Conservation (phyloP, 768 basidiomycete genomes). For the Paxillus involutus region DNA sequence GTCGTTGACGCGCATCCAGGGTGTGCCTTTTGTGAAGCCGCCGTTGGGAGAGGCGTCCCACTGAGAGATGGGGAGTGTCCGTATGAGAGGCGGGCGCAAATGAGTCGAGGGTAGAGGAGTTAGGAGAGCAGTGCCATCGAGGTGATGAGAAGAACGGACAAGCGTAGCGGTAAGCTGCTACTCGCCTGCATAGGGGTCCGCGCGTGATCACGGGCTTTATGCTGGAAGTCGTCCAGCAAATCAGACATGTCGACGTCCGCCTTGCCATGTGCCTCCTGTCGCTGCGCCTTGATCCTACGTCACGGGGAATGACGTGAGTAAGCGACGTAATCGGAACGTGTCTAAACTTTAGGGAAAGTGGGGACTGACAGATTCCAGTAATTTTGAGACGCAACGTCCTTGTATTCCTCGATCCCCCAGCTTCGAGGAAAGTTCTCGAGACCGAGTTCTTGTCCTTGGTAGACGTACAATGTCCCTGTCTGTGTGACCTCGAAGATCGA, state of each 20-base stretch:
- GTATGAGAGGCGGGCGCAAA: neutral
- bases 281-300: slow-evolving; percentile 39
- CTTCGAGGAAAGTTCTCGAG: slow-evolving; percentile 58
- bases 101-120: neutral
- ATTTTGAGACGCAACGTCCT: slow-evolving; percentile 63
- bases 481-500: slow-evolving; percentile 61
- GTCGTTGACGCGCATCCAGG: slow-evolving; percentile 78
- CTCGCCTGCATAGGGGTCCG: slow-evolving; percentile 67
- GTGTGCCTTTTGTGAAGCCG: slow-evolving; percentile 63
- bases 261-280: slow-evolving; percentile 29
- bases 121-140: neutral
- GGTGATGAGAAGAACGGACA: neutral
- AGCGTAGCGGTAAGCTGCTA: neutral
- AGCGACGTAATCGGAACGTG: no score
- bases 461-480: slow-evolving; percentile 68
- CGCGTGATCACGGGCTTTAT: slow-evolving; percentile 70
- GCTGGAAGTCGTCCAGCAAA: slow-evolving; percentile 53
- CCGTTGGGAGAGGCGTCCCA: slow-evolving; percentile 57
- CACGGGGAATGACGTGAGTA: neutral
- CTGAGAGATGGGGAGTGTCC: slow-evolving; percentile 28
- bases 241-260: slow-evolving; percentile 61
- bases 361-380: slow-evolving; percentile 53
- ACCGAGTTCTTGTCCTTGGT: slow-evolving; percentile 75
- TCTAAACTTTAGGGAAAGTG: no score
- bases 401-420: slow-evolving; percentile 75